Evolutionary conservation across 257 asterid genomes (phyloP), one percentile per base, ranked within the genome.

Genomic region (Przewalskia tangutica): DNA sequence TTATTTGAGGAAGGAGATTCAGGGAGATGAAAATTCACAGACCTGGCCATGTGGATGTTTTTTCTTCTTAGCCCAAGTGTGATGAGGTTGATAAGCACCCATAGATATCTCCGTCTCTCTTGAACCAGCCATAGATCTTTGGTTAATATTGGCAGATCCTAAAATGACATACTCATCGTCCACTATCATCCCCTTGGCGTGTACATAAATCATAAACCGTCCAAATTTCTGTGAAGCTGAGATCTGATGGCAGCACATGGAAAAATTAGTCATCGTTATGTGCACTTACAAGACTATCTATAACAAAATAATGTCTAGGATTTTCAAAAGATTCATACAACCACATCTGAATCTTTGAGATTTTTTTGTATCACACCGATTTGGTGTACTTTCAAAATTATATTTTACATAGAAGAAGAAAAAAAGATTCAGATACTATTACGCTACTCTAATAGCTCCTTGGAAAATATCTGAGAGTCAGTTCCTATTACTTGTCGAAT

Each of bases 61-160:
- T 80, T 86, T 83, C 83, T 87, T 89, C 82, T 87, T 83, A 10
- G 83, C 83, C 98, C 95, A 92, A 38, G 93, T 90, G 88, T 93
- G 86, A 86, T 88, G 87, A 20, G 97, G 97, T 84, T 92, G 97
- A 85, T 92, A 93, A 9, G 97, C 94, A 1, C 98, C 98, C 97
- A 93, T 91, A 34, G 98, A 97, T 34, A 93, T 93, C 88, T 93
- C 97, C 1, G 97, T 93, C 85, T 93, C 98, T 85, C 98, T 90
- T 16, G 95, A 92, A 40, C 98, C 98, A 68, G 92, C 97, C 98
- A 93, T 92, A 4, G 98, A 93, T 75, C 97, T 88, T 82, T 93
- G 94, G 85, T 93, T 92, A 71, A 93, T 93, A 81, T 93, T 93
- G 83, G 97, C 98, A 32, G 98, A 93, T 10, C 98, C 98, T 70